Percentiles rank a stretch among this genome's conserved stretches.
Conservation (phyloP, 352 stramenopile species). For the Globisporangium mamillatum region DNA sequence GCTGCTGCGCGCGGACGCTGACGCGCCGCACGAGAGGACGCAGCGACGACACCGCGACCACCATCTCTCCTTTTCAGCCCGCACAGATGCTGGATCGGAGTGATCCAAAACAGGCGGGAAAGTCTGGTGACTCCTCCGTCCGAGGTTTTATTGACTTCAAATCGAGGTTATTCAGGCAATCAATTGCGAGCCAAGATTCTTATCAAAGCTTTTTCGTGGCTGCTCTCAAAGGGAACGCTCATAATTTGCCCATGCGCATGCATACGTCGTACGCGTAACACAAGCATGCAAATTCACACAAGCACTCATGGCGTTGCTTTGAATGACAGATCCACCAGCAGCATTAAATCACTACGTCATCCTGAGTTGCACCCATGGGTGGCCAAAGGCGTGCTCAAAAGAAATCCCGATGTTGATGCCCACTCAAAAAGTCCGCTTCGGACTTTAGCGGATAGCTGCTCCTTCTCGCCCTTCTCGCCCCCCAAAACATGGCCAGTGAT, state of each 20-base stretch:
- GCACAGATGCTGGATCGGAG: neutral
- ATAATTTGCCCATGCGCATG: neutral
- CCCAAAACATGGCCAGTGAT: neutral
- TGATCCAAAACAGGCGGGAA: neutral
- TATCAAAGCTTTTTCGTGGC: neutral
- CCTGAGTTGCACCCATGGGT: neutral
- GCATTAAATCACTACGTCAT: neutral
- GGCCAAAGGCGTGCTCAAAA: neutral
- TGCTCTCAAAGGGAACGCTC: neutral
- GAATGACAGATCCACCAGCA: neutral
- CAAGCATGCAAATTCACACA: neutral
- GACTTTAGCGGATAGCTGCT: constrained; percentile 2
- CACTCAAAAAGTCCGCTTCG: neutral
- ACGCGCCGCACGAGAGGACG: neutral
- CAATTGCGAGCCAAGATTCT: neutral
- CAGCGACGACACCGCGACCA: constrained; percentile 3
- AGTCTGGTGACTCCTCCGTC: neutral
- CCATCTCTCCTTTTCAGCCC: neutral
- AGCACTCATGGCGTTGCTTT: neutral
- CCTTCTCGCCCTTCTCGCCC: neutral
- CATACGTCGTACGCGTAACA: neutral
- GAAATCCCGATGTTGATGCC: constrained; percentile 4
- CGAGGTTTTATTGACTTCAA: neutral
- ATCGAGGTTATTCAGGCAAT: neutral
- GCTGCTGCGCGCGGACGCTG: neutral